phyloP scores from a whole-genome alignment of 306 rosid species.

The peach (Prunus persica) region Prunus_persica_NCBIv2 NC_034015.1:21301501-21302000 shows the following conservation, averaged over 20 bases:
- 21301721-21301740: conserved; percentile 10
- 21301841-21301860: conserved; percentile 42
- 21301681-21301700: conserved; percentile 19
- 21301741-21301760: conserved; percentile 3
- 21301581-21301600: too few species aligned
- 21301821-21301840: conserved; percentile 32
- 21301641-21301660: background rate
- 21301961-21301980: conserved; percentile 57
- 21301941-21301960: conserved; percentile 53
- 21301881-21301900: conserved; percentile 35
- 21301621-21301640: background rate
- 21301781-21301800: conserved; percentile 78
- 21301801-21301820: conserved; percentile 56
- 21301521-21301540: background rate
- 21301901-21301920: conserved; percentile 32
- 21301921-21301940: conserved; percentile 45
- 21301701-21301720: conserved; percentile 20
- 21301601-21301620: background rate
- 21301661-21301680: conserved; percentile 1
- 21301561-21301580: background rate
- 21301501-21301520: background rate
- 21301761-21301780: background rate
- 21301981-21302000: background rate
- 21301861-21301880: conserved; percentile 55
- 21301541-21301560: background rate